Percentiles rank a stretch among this genome's conserved stretches.
phyloP scores from a whole-genome alignment of 805 yeast genomes.

The Metschnikowia continentalis region DNA sequence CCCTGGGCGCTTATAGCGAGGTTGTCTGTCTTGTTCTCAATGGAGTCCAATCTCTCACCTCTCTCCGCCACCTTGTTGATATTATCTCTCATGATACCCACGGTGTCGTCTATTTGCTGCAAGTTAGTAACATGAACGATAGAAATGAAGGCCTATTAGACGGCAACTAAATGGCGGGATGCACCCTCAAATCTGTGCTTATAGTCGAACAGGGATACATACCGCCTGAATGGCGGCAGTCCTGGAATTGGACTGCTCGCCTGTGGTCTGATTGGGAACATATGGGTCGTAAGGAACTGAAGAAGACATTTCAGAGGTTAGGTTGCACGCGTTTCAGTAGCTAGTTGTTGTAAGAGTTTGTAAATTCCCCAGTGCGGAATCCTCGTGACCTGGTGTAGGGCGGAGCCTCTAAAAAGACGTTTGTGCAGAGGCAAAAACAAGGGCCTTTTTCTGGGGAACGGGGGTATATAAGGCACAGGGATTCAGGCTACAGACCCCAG shows the following conservation, averaged over 20 bases:
- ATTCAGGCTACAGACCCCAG: neutral
- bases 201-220: conserved; percentile 27
- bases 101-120: conserved; percentile 88
- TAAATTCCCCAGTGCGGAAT: conserved; percentile 4
- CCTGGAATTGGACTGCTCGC: conserved; percentile 50
- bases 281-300: conserved; percentile 85
- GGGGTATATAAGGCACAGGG: neutral
- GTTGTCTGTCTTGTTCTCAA: conserved; percentile 90
- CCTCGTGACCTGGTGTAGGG: conserved; percentile 9
- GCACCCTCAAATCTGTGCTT: neutral
- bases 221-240: conserved; percentile 83
- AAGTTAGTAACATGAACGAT: conserved; percentile 23
- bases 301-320: conserved; percentile 53
- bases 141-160: neutral
- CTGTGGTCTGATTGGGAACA: conserved; percentile 59
- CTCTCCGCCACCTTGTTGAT: conserved; percentile 92
- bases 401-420: neutral
- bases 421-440: neutral
- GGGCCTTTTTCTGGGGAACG: no score
- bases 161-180: neutral
- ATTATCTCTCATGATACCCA: conserved; percentile 96
- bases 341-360: conserved; percentile 1
- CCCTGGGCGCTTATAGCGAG: conserved; percentile 90
- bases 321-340: neutral
- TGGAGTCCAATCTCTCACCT: conserved; percentile 88